phyloP scores from a whole-genome alignment of 2,329 filamentous ascomycete genomes.

The Scedosporium boydii region DNA sequence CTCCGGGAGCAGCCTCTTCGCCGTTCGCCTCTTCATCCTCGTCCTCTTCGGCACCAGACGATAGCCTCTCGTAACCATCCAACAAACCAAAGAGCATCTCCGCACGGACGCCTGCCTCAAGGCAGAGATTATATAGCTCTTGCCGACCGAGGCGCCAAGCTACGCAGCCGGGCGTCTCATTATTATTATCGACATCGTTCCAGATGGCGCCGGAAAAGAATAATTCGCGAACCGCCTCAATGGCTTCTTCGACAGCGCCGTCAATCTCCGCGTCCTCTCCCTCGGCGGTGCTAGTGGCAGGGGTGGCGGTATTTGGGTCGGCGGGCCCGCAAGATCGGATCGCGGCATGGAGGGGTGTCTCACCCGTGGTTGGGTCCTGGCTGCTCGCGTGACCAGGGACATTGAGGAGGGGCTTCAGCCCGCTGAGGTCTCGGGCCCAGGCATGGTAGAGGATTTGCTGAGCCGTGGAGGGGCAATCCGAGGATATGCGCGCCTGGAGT shows the following conservation, averaged over 20 bases:
- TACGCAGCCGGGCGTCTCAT: conserved; percentile 87
- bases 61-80: conserved; percentile 70
- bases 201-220: conserved; percentile 88
- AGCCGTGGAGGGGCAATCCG: conserved; percentile 39
- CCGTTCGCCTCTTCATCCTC: conserved; percentile 22
- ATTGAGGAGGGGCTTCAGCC: conserved; percentile 60
- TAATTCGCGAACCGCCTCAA: conserved; percentile 62
- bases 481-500: conserved; percentile 41
- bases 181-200: conserved; percentile 83
- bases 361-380: conserved; percentile 76
- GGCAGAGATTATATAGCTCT: conserved; percentile 69
- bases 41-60: conserved; percentile 41
- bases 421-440: conserved; percentile 52
- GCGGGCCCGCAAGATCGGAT: conserved; percentile 62
- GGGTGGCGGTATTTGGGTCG: conserved; percentile 12
- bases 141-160: conserved; percentile 60
- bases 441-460: conserved; percentile 43
- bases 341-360: conserved; percentile 81
- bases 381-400: conserved; percentile 57
- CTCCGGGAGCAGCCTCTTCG: conserved; percentile 10
- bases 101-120: conserved; percentile 83
- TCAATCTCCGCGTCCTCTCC: conserved; percentile 23
- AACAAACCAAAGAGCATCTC: conserved; percentile 78
- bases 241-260: conserved; percentile 47
- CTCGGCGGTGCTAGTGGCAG: neutral